Evolutionary conservation across 768 basidiomycete species (phyloP), one percentile per base, ranked within the genome.

Genomic region (Pleurotus platypus): DNA sequence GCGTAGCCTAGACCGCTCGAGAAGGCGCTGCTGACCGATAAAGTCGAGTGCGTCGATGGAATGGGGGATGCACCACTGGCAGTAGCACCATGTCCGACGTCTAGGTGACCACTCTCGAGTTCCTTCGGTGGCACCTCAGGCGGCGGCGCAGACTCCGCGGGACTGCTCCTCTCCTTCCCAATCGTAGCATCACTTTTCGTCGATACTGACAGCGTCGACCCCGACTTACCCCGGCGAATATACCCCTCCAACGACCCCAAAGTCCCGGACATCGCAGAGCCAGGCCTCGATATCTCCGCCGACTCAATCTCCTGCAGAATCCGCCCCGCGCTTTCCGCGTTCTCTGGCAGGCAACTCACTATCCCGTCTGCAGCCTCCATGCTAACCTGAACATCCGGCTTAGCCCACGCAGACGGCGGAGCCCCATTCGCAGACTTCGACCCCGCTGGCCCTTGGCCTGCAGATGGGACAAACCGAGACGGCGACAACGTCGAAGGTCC

Each of bases 301-400:
- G 66, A 47, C 24, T 78, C 78, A 22, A 79, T 64, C 57, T 75
- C 77, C 15, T 77, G 77, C 58, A 84, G 58, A 2, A 80, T 71
- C 69, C 76, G 78, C 54, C 74, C 80, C 11, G 73, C 78, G 20
- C 63, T 65, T 49, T 77, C 74, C 7, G 64, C 64, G 1, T 69
- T 66, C 37, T 75, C 75, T 0, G 72, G 63, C 35, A 69, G 56
- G 2, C 67, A 70, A 48, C 66, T 72, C 15, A 85, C 72, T 51
- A 75, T 72, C 0, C 85, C 87, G 46, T 72, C 82, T 1, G 74
- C 84, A 9, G 74, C 76, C 49, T 82, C 69, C 60, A 66, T 77
- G 40, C 67, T 84, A 11, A 88, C 61, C 49, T 79, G 76, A 5
- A 85, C 82, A 40, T 84, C 80, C 7, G 87, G 80, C 63, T 82